Conservation (phyloP, 2,329 filamentous ascomycete genomes). For the Xylariales sp. region DNA sequence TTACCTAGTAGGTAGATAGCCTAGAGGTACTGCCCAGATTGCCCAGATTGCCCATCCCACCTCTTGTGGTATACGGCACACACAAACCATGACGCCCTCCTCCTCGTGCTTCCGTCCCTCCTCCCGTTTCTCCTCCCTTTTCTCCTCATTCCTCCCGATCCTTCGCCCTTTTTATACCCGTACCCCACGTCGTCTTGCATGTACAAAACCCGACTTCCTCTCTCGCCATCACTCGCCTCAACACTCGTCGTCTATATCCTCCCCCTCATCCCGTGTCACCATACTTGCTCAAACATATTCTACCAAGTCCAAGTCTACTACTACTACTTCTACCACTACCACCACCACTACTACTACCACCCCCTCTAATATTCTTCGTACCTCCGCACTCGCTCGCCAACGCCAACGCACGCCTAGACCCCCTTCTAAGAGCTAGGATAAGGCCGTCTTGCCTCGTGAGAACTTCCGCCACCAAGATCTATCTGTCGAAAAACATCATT, state of each 20-base stretch:
- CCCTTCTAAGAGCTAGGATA: constrained; percentile 43
- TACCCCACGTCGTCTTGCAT: constrained; percentile 22
- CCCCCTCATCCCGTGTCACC: constrained; percentile 13
- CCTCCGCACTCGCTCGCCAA: constrained; percentile 26
- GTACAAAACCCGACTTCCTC: constrained; percentile 5
- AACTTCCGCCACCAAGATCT: constrained; percentile 30
- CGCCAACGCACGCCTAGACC: constrained; percentile 16
- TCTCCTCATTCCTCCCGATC: constrained; percentile 18
- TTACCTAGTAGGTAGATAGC: too few relatives aligned
- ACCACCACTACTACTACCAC: not conserved
- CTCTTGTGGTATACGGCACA: constrained; percentile 2
- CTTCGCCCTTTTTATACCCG: constrained; percentile 9
- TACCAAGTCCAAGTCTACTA: not conserved
- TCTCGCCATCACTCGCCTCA: not conserved
- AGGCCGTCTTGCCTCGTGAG: constrained; percentile 44
- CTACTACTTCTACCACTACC: too few relatives aligned
- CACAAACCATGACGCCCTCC: constrained; percentile 28
- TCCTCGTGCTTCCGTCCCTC: not conserved
- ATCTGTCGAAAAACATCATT: constrained; percentile 20
- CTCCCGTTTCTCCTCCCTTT: constrained; percentile 20
- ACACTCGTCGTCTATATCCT: constrained; percentile 18
- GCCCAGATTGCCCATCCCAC: not conserved
- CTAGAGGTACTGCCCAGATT: too few relatives aligned
- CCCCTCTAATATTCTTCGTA: constrained; percentile 13
- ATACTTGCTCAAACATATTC: constrained; percentile 30